Percentiles rank a stretch among this genome's conserved stretches.
phyloP scores from a whole-genome alignment of 2,329 filamentous ascomycete genomes.

The Trichoderma atroviride region DNA sequence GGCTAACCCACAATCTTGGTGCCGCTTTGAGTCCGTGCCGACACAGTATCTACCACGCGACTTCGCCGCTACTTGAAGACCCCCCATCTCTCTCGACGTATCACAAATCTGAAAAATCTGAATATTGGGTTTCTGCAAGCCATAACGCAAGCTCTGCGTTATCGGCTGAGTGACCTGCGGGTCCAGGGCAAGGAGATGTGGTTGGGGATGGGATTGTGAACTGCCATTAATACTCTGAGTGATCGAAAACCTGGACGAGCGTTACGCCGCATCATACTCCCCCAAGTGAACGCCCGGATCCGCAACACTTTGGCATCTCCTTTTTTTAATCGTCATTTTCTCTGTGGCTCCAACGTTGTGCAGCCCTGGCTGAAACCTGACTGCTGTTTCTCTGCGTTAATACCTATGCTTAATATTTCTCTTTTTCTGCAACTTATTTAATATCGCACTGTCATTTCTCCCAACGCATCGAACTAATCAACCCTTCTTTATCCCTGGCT shows the following conservation, averaged over 20 bases:
- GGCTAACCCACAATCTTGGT: constrained; percentile 27
- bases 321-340: background rate
- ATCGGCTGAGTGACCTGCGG: constrained; percentile 34
- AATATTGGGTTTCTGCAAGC: background rate
- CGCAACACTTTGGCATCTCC: background rate
- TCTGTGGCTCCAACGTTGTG: constrained; percentile 3
- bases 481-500: background rate
- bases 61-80: background rate
- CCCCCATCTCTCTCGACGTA: constrained; percentile 33
- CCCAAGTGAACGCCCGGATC: background rate
- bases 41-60: background rate
- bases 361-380: background rate
- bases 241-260: constrained; percentile 39
- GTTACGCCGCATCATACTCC: background rate
- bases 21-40: constrained; percentile 27
- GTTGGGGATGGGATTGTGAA: constrained; percentile 48
- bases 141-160: constrained; percentile 15
- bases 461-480: background rate
- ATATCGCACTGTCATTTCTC: background rate
- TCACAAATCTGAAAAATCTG: background rate
- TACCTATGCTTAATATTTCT: constrained; percentile 7
- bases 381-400: background rate
- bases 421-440: background rate
- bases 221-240: constrained; percentile 35
- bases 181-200: constrained; percentile 49